phyloP scores from a whole-genome alignment of 306 rosid genomes.

The Acacia confusa region DNA sequence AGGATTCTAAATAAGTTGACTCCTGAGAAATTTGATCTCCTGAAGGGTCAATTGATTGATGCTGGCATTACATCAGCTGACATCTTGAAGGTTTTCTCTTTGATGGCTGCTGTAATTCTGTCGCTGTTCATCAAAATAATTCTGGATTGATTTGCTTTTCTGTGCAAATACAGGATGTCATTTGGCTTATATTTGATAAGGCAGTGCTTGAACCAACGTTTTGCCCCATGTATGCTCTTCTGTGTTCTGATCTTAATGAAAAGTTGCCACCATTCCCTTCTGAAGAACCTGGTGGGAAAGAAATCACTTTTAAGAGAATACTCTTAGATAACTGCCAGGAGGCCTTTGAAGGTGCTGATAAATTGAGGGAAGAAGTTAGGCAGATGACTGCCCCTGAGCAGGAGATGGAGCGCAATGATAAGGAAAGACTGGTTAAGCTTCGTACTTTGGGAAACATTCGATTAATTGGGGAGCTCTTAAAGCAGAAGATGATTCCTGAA shows the following conservation, averaged over 20 bases:
- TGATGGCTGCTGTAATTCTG: neutral
- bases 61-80: conserved; percentile 94
- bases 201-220: conserved; percentile 98
- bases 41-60: conserved; percentile 92
- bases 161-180: conserved; percentile 73
- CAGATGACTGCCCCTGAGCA: conserved; percentile 90
- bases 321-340: conserved; percentile 93
- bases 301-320: conserved; percentile 81
- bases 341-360: conserved; percentile 96
- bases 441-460: conserved; percentile 98
- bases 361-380: conserved; percentile 76
- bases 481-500: conserved; percentile 98
- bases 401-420: conserved; percentile 82
- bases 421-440: conserved; percentile 74
- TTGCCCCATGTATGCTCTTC: conserved; percentile 95
- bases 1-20: conserved; percentile 96
- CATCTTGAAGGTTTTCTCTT: conserved; percentile 66
- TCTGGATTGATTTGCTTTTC: conserved; percentile 32
- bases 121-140: neutral
- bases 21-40: conserved; percentile 96
- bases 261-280: conserved; percentile 91
- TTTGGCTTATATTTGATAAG: conserved; percentile 84
- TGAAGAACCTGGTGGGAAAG: conserved; percentile 84
- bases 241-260: conserved; percentile 82
- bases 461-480: conserved; percentile 95